Conservation (phyloP, 345 rosid species). For the Pugionium dolabratum region DNA sequence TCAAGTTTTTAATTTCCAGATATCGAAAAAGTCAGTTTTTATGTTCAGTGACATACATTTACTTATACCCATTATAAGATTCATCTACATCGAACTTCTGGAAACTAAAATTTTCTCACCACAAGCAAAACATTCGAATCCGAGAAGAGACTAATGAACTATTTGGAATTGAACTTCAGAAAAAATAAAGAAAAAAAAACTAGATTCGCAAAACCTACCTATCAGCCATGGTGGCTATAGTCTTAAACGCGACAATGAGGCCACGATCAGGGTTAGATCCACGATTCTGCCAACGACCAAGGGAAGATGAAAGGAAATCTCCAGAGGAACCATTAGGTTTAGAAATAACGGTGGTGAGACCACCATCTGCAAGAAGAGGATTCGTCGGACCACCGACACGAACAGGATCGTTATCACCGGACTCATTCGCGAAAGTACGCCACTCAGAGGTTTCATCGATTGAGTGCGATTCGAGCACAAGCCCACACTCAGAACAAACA, state of each 20-base stretch:
- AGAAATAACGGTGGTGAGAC: slow-evolving; percentile 93
- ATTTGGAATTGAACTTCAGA: background rate
- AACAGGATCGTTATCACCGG: slow-evolving; percentile 91
- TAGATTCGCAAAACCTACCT: slow-evolving; percentile 45
- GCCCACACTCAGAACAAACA: slow-evolving; percentile 97
- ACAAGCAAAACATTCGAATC: background rate
- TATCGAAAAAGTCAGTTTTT: background rate
- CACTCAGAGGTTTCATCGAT: slow-evolving; percentile 99
- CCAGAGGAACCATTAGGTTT: slow-evolving; percentile 94
- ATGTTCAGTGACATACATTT: slow-evolving; percentile 10
- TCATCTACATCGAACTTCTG: background rate
- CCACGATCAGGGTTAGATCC: slow-evolving; percentile 99
- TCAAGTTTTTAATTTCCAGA: background rate
- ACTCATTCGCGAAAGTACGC: slow-evolving; percentile 96
- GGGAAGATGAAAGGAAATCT: slow-evolving; percentile 82
- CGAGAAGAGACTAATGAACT: background rate
- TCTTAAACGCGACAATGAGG: slow-evolving; percentile 80
- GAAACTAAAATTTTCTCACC: background rate
- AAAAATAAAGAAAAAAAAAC: background rate
- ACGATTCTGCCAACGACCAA: slow-evolving; percentile 96
- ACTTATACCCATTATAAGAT: background rate
- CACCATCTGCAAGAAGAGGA: slow-evolving; percentile 89
- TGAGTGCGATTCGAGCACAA: slow-evolving; percentile 89
- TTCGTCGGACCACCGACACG: slow-evolving; percentile 98
- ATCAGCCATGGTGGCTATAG: slow-evolving; percentile 96